Conservation (phyloP, 2,329 filamentous ascomycete species). For the Setomelanomma holmii region DNA sequence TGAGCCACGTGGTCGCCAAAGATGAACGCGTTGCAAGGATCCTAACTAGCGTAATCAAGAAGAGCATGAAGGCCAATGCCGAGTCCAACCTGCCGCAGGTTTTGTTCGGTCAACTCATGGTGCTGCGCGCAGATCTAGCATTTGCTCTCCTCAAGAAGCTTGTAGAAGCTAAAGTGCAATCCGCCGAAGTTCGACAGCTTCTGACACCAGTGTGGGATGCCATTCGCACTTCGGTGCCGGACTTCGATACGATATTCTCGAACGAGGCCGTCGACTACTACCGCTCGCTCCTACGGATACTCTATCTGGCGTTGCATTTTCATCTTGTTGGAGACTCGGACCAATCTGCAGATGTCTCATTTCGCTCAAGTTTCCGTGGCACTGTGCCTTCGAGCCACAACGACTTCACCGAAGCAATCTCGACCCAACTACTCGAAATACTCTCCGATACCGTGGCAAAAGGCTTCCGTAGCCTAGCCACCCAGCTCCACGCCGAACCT, state of each 20-base stretch:
- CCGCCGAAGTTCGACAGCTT: slow-evolving; percentile 60
- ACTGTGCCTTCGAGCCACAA: slow-evolving; percentile 54
- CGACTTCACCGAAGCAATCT: slow-evolving; percentile 30
- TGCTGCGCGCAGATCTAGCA: slow-evolving; percentile 79
- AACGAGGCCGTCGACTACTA: slow-evolving; percentile 73
- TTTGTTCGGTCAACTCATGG: slow-evolving; percentile 80
- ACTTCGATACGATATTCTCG: slow-evolving; percentile 66
- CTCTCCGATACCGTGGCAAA: slow-evolving; percentile 79
- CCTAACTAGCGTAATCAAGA: slow-evolving; percentile 75
- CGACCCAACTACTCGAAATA: slow-evolving; percentile 71
- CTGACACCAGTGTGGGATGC: slow-evolving; percentile 68
- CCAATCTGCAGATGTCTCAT: slow-evolving; percentile 24
- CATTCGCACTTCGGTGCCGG: slow-evolving; percentile 60
- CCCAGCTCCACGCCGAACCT: slow-evolving; percentile 79
- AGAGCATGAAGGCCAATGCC: slow-evolving; percentile 81
- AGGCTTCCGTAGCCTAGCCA: slow-evolving; percentile 82
- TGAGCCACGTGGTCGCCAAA: slow-evolving; percentile 69
- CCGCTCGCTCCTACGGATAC: slow-evolving; percentile 79
- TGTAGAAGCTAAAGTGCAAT: slow-evolving; percentile 62
- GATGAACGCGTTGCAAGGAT: slow-evolving; percentile 68
- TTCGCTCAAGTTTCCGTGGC: slow-evolving; percentile 46
- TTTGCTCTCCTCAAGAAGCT: slow-evolving; percentile 84
- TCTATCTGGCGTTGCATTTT: slow-evolving; percentile 81
- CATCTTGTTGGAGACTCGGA: slow-evolving; percentile 55
- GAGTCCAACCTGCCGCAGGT: slow-evolving; percentile 74